A percentile compares a stretch with the other conserved stretches of the same genome.
Evolutionary conservation across 257 asterid genomes (phyloP).

Genomic region (Fraxinus anomala): DNA sequence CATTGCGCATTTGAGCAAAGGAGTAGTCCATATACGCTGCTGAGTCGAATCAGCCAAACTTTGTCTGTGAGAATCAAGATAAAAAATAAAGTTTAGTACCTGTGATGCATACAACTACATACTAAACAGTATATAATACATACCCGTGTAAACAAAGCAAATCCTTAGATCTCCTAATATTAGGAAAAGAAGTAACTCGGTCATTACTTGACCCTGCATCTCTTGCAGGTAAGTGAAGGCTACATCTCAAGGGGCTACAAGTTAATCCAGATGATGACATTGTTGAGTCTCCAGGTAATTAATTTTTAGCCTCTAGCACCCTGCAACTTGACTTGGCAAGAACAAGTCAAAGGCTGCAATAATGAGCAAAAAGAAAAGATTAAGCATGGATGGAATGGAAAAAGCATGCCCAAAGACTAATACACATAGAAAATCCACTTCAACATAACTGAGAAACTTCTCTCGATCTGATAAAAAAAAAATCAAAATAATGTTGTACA

Average conservation of each 20-base stretch:
- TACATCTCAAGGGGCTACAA: constrained; percentile 56
- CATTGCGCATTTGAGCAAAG: constrained; percentile 65
- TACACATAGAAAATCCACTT: background rate
- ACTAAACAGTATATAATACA: background rate
- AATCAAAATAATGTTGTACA: background rate
- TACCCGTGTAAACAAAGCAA: constrained; percentile 46
- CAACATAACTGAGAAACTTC: background rate
- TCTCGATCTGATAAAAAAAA: background rate
- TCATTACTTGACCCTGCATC: constrained; percentile 41
- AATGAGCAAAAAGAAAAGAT: background rate
- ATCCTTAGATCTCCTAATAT: constrained; percentile 36
- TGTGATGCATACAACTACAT: background rate
- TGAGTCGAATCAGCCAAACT: constrained; percentile 44
- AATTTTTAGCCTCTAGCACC: constrained; percentile 28
- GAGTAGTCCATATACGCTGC: constrained; percentile 39
- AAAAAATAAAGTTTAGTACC: constrained; percentile 24
- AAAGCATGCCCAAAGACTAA: background rate
- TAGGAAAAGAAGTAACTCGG: constrained; percentile 38
- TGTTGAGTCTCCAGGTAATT: constrained; percentile 27
- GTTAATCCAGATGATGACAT: constrained; percentile 67
- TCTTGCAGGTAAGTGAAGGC: constrained; percentile 47
- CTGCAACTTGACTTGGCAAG: constrained; percentile 24
- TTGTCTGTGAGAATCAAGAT: constrained; percentile 37
- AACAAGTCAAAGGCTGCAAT: constrained; percentile 33
- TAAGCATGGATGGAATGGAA: background rate